Base-by-base conservation (phyloP, 495 filamentous ascomycete genomes). In the Pseudevernia furfuracea region DNA sequence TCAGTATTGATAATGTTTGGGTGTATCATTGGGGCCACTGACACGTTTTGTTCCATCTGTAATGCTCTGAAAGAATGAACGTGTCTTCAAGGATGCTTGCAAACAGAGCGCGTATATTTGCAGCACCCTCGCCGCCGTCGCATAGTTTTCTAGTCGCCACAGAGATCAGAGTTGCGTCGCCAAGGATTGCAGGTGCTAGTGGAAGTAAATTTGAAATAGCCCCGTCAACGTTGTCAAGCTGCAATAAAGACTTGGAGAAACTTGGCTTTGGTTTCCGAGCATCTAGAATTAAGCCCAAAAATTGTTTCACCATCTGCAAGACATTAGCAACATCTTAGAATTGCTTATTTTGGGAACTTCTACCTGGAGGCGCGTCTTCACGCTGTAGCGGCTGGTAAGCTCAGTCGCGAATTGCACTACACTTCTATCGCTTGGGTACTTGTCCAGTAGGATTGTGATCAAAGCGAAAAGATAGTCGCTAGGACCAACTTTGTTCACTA, bases 401-500 rank as follows among this genome's bases (percentile, higher is more conserved):
- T 80, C 48, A 75, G 75, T 43, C 75, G 71, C 39, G 79, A 80
- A 66, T 71, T 78, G 64, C 75, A 82, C 59, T 77, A 69, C 65
- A 52, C 37, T 60, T 79, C 76, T 30, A 77, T 81, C 19, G 78
- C 69, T 25, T 0, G 82, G 81, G 70, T 90, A 90, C 67, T 83
- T 85, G 66, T 92, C 86, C 3, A 83, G 80, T 43, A 94, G 80
- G 77, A 92, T 89, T 32, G 82, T 82, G 36, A 89, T 67, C 10
- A 92, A 75, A 5, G 87, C 87, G 68, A 86, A 90, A 12, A 92
- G 74, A 70, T 92, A 96, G 48, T 96, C 91, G 36, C 87, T 80
- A 0, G 89, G 82, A 7, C 92, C 94, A 34, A 97, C 80, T 30
- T 90, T 96, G 68, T 87, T 83, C 32, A 81, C 83, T 38, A 98